phyloP scores from a whole-genome alignment of 2,329 filamentous ascomycete genomes.

The Teratosphaeria viscida region DNA sequence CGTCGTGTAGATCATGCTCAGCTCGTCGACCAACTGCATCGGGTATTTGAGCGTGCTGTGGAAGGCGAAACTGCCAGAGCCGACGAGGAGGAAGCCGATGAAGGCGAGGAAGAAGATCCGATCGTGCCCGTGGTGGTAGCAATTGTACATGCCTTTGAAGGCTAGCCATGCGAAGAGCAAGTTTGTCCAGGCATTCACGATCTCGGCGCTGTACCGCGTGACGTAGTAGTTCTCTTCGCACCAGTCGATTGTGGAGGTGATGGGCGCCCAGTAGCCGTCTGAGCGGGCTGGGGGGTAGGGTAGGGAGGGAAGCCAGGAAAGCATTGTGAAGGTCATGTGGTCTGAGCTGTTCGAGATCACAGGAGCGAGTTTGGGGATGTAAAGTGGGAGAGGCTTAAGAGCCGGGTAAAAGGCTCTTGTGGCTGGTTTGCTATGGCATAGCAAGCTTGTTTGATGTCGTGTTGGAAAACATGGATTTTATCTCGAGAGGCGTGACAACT shows the following conservation, averaged over 20 bases:
- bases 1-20: constrained; percentile 64
- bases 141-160: constrained; percentile 63
- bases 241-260: constrained; percentile 66
- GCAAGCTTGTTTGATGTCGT: not conserved
- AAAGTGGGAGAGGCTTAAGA: not conserved
- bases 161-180: constrained; percentile 71
- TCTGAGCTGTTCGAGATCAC: not conserved
- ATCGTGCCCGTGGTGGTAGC: constrained; percentile 61
- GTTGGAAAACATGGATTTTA: not conserved
- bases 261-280: constrained; percentile 48
- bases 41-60: constrained; percentile 58
- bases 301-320: constrained; percentile 20
- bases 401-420: not conserved
- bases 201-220: constrained; percentile 64
- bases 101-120: constrained; percentile 62
- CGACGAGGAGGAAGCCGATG: constrained; percentile 51
- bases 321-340: constrained; percentile 25
- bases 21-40: constrained; percentile 61
- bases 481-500: not conserved
- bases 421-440: not conserved
- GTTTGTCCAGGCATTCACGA: constrained; percentile 75
- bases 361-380: not conserved
- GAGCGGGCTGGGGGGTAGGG: constrained; percentile 20
- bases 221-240: constrained; percentile 74
- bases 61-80: constrained; percentile 52